Base-by-base conservation (phyloP, 768 basidiomycete genomes). In the Boletellus sp. region DNA sequence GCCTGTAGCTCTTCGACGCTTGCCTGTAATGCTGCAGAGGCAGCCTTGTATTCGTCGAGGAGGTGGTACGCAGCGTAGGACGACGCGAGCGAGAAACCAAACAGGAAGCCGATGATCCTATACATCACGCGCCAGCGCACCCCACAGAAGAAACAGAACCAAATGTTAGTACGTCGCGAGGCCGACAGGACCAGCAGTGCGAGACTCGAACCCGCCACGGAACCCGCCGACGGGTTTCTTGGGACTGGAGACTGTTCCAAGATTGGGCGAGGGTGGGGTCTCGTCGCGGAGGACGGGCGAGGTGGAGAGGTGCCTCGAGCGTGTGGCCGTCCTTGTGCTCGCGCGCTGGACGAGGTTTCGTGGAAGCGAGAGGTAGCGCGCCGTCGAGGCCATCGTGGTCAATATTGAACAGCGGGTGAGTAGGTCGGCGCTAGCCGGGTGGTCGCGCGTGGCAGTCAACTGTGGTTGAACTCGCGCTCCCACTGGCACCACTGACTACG, bases 21-120 rank as follows among this genome's bases (percentile, higher is more conserved):
- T 19, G 85, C 81, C 68, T 94, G 87, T 43, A 96, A 70, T 24
- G 89, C 80, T n/a, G 87, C 84, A 4, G 91, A 92, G 26, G 93
- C 92, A 37, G 78, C 73, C 68, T 91, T 90, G 69, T 94, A 93
- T 71, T 95, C 94, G 55, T 95, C 91, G 41, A 94, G 71, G 17
- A 96, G 75, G 65, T 90, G 83, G 66, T 93, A 95, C 23, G 91
- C 85, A 36, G 91, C 90, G 59, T 84, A 80, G 0, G 88, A 85
- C 1, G 92, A 90, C 1, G 92, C 91, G 32, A 94, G 69, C 6
- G 93, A 93, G 73, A 95, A 94, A 2, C 92, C 94, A 57, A 94
- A 82, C 32, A 96, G 67, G 64, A 93, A 92, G 0, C 90, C 90
- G 36, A 92, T 78, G 47, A 92, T 81, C 42, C 90, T 92, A 57